Conservation (phyloP, 495 filamentous ascomycete species). For the Neurospora sp. region DNA sequence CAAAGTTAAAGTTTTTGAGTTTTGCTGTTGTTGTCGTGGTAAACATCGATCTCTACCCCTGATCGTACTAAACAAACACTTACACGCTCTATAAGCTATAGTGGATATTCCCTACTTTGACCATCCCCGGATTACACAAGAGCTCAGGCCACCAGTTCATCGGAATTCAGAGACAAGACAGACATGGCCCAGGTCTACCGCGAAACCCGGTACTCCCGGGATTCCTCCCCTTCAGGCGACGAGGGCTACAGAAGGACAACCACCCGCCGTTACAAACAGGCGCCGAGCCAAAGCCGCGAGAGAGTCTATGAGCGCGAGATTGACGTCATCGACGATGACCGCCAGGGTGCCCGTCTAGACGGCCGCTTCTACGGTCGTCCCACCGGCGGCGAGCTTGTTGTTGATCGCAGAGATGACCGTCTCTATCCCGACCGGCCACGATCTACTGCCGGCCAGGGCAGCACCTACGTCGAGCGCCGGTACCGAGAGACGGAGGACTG, state of each 20-base stretch:
- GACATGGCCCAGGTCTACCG: constrained; percentile 39
- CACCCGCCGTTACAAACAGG: constrained; percentile 46
- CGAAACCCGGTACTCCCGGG: constrained; percentile 36
- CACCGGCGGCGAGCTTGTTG: constrained; percentile 32
- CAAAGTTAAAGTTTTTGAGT: background rate
- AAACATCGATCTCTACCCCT: background rate
- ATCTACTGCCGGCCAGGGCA: constrained; percentile 32
- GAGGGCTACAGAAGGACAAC: constrained; percentile 39
- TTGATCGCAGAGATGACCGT: constrained; percentile 38
- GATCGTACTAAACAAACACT: background rate
- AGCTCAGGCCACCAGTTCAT: background rate
- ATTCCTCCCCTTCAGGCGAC: constrained; percentile 37
- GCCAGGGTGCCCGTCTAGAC: constrained; percentile 25
- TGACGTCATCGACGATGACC: constrained; percentile 41
- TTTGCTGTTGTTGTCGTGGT: background rate
- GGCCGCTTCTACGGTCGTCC: constrained; percentile 15
- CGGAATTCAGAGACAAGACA: background rate
- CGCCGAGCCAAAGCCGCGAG: constrained; percentile 28
- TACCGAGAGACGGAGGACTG: constrained; percentile 37
- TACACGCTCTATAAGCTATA: background rate
- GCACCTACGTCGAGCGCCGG: constrained; percentile 24
- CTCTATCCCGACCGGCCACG: constrained; percentile 36
- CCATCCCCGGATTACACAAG: background rate
- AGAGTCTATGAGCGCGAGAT: constrained; percentile 30
- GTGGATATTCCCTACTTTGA: background rate